Evolutionary conservation across 495 filamentous ascomycete genomes (phyloP).

Genomic region (Thermochaetoides thermophila): DNA sequence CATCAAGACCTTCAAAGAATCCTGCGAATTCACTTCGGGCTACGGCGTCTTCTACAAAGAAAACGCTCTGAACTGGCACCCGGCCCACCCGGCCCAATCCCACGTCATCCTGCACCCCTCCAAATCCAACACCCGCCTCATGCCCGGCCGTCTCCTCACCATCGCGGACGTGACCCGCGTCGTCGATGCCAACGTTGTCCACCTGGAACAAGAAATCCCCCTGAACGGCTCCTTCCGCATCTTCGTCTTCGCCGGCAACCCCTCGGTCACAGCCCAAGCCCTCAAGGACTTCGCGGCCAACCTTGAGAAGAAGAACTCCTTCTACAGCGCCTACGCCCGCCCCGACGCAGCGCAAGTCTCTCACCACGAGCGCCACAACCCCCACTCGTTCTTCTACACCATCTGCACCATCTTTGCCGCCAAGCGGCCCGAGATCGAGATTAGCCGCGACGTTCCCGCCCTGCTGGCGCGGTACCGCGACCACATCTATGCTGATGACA

Average conservation of each 20-base stretch:
- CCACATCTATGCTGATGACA: conserved; percentile 77
- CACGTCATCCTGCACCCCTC: conserved; percentile 47
- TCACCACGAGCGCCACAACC: conserved; percentile 69
- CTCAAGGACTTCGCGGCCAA: conserved; percentile 52
- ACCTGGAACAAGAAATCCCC: conserved; percentile 77
- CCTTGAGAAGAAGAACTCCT: conserved; percentile 49
- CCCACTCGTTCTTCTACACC: conserved; percentile 69
- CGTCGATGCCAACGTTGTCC: conserved; percentile 70
- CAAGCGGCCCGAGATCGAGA: conserved; percentile 46
- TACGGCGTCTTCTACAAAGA: conserved; percentile 53
- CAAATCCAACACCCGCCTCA: conserved; percentile 46
- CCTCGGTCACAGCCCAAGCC: conserved; percentile 41
- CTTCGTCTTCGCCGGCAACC: conserved; percentile 67
- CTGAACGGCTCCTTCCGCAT: conserved; percentile 78
- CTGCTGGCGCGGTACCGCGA: conserved; percentile 60
- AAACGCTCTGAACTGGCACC: conserved; percentile 47
- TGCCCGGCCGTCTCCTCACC: conserved; percentile 54
- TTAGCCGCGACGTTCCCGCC: conserved; percentile 48
- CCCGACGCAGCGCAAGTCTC: conserved; percentile 47
- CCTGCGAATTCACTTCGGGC: conserved; percentile 56
- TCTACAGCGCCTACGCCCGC: conserved; percentile 50
- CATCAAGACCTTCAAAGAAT: conserved; percentile 52
- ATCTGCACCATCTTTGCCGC: conserved; percentile 58
- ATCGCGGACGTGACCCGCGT: conserved; percentile 70
- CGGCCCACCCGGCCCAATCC: conserved; percentile 57